Base-by-base conservation (phyloP, 1,139 yeast species). In the Hansenula lynferdii region DNA sequence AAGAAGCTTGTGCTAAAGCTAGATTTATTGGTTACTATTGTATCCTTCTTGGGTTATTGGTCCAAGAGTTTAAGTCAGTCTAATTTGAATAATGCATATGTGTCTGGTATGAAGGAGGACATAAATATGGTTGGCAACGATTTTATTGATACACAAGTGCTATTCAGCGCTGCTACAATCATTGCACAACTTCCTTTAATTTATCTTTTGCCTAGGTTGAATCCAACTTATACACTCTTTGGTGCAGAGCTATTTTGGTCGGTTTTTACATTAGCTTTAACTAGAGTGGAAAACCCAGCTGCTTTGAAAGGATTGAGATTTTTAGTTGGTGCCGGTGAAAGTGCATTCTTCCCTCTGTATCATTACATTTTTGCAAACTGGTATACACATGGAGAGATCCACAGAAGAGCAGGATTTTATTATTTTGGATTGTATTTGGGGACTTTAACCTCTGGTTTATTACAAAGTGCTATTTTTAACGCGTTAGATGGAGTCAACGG, bases 341-440 rank as follows among this genome's bases (percentile, higher is more conserved):
- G 81, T 5, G 77, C 80, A 8, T 65, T 74, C n/a, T 82, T 73
- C 53, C 69, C 80, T 38, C 75, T 80, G 1, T 70, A 74, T 46
- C 84, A 80, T 49, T 78, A 75, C 49, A 61, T 79, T 23, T 72
- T 81, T 44, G 85, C 83, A 7, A 65, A 74, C 22, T 80, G 80
- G 77, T 80, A 76, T 57, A 75, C 67, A 45, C 70, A 76, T 19
- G 69, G 71, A 43, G 86, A 81, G 60, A 65, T 76, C 45, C 65
- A 75, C 30, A 66, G 82, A 47, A 69, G 87, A 52, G 75, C 81
- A 6, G 78, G 80, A 38, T 67, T 78, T 44, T 80, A 73, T 57
- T 74, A 78, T 49, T 60, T 74, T 37, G 83, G 84, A 27, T 78
- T 77, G 49, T 71, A 67, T 54, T 61, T 79, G 19, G 87, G 87